phyloP scores from a whole-genome alignment of 2,329 filamentous ascomycete genomes.

The Monascus ruber region DNA sequence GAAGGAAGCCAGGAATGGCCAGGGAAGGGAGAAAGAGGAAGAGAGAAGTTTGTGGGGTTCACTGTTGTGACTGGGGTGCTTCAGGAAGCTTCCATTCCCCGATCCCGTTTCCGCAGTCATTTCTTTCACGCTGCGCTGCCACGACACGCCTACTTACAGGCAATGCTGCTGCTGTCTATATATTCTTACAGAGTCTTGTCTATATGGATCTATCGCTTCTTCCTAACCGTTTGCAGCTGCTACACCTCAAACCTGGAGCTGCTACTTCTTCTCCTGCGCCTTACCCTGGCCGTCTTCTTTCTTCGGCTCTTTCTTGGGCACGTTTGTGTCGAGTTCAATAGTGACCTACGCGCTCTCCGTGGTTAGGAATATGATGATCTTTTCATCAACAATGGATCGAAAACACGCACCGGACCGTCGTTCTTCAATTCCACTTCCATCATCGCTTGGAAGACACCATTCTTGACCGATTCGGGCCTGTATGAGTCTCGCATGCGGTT shows the following conservation, averaged over 20 bases:
- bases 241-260: no score
- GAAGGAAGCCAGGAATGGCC: conserved; percentile 1
- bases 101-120: not conserved
- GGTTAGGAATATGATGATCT: conserved; percentile 37
- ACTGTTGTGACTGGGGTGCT: conserved; percentile 10
- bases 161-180: not conserved
- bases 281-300: conserved; percentile 4
- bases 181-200: no score
- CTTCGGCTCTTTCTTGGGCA: conserved; percentile 27
- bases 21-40: conserved; percentile 3
- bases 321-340: conserved; percentile 36
- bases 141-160: not conserved
- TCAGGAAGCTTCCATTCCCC: conserved; percentile 32
- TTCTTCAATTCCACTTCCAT: conserved; percentile 95
- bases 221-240: no score
- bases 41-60: not conserved
- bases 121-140: not conserved
- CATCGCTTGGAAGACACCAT: conserved; percentile 97
- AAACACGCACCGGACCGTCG: conserved; percentile 60
- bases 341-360: conserved; percentile 21
- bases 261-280: conserved; percentile 1
- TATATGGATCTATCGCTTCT: no score
- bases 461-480: conserved; percentile 63
- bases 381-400: conserved; percentile 48
- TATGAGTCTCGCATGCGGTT: conserved; percentile 64